phyloP scores from a whole-genome alignment of 2,329 filamentous ascomycete species.

The Corinectria fuckeliana region DNA sequence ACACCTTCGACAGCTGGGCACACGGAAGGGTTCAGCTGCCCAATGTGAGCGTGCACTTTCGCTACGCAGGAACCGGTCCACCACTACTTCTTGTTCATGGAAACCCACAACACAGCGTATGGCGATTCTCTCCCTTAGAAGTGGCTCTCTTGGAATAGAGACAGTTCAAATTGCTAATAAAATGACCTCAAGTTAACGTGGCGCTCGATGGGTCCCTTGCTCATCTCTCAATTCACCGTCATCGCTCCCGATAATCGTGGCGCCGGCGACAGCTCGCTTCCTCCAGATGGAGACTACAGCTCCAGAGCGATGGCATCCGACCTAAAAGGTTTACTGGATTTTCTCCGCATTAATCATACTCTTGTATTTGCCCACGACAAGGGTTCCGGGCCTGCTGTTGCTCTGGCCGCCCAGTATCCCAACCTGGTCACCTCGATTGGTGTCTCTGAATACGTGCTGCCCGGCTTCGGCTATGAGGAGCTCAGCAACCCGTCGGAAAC shows the following conservation, averaged over 20 bases:
- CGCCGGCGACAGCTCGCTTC: slow-evolving; percentile 49
- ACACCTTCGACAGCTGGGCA: slow-evolving; percentile 47
- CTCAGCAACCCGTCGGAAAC: slow-evolving; percentile 39
- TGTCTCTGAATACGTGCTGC: slow-evolving; percentile 49
- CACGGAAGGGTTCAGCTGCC: slow-evolving; percentile 45
- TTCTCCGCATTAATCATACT: slow-evolving; percentile 49
- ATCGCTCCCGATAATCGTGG: slow-evolving; percentile 52
- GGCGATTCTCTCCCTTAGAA: no score
- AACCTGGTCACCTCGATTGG: slow-evolving; percentile 44
- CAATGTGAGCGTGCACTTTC: slow-evolving; percentile 51
- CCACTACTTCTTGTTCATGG: slow-evolving; percentile 50
- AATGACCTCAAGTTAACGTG: no score
- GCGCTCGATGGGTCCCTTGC: slow-evolving; percentile 48
- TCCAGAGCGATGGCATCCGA: slow-evolving; percentile 48
- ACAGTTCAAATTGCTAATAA: no score
- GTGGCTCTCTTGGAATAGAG: no score
- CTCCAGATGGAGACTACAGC: slow-evolving; percentile 48
- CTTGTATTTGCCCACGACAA: slow-evolving; percentile 56
- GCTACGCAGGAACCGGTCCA: slow-evolving; percentile 49
- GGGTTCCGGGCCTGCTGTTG: slow-evolving; percentile 49
- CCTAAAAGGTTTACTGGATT: slow-evolving; percentile 48
- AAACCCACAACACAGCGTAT: slow-evolving; percentile 49
- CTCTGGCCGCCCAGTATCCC: slow-evolving; percentile 47
- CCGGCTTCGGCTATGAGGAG: slow-evolving; percentile 50
- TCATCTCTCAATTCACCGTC: slow-evolving; percentile 51